phyloP scores from a whole-genome alignment of 163 green algal species.

The Chlorella variabilis region DNA sequence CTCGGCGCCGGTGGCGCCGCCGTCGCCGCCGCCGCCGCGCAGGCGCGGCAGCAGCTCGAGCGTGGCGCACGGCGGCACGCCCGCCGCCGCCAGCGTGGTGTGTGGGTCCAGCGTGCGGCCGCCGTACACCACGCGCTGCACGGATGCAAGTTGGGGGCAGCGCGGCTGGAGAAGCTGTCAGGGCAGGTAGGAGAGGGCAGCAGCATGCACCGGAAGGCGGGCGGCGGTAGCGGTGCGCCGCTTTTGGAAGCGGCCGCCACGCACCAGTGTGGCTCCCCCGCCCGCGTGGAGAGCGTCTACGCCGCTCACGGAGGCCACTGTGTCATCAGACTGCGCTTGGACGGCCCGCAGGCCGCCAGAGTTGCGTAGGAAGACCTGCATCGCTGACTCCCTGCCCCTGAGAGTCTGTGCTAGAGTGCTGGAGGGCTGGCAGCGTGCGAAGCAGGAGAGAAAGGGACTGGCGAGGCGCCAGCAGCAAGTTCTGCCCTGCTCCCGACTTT shows the following conservation, averaged over 20 bases:
- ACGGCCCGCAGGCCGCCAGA: neutral
- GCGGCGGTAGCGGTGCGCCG: too few species aligned
- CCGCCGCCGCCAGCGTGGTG: conserved; percentile 27
- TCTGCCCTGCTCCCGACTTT: too few species aligned
- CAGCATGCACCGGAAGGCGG: too few species aligned
- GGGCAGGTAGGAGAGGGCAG: too few species aligned
- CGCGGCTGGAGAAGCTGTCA: too few species aligned
- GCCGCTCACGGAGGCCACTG: neutral
- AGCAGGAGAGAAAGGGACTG: too few species aligned
- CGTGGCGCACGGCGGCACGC: conserved; percentile 44
- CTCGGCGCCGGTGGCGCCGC: conserved; percentile 95
- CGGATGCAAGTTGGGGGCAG: neutral
- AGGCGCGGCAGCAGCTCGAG: conserved; percentile 68
- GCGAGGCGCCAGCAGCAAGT: too few species aligned
- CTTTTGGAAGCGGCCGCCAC: neutral
- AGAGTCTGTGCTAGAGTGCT: too few species aligned
- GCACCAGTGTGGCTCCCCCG: neutral
- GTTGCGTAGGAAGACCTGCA: conserved; percentile 2
- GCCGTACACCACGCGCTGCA: conserved; percentile 55
- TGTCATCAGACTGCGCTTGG: neutral
- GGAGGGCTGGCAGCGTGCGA: too few species aligned
- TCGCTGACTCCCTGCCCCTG: neutral
- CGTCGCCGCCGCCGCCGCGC: conserved; percentile 92
- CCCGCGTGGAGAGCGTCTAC: neutral
- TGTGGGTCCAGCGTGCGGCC: conserved; percentile 41